phyloP scores from a whole-genome alignment of 2,329 filamentous ascomycete species.

The Stenocarpella maydis region DNA sequence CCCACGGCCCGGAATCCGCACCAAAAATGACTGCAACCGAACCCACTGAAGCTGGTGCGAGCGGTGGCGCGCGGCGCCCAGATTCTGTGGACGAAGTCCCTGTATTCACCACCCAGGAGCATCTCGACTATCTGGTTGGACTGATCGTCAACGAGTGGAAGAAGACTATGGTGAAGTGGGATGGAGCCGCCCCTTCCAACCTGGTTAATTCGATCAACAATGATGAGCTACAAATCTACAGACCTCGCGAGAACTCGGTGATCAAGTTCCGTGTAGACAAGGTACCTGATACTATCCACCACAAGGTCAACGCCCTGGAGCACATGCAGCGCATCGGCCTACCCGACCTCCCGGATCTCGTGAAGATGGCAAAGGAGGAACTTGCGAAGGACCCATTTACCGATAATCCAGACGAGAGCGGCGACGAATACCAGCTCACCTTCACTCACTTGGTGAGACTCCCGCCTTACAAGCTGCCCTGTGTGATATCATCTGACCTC shows the following conservation, averaged over 20 bases:
- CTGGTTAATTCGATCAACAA: too few species aligned
- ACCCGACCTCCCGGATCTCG: neutral
- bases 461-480: neutral
- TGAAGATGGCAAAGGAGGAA: neutral
- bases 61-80: neutral
- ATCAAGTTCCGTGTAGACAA: neutral
- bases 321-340: neutral
- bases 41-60: neutral
- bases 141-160: neutral
- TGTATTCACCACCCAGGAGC: neutral
- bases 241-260: neutral
- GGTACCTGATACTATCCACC: neutral
- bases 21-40: neutral
- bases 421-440: neutral
- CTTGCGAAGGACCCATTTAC: neutral
- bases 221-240: neutral
- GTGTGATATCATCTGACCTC: neutral
- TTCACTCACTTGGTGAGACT: slow-evolving; percentile 4
- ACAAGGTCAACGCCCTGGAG: neutral
- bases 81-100: neutral
- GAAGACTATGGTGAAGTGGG: neutral
- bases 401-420: neutral
- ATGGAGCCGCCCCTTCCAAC: neutral
- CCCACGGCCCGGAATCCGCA: neutral
- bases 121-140: neutral